A percentile compares a stretch with the other conserved stretches of the same genome.
Evolutionary conservation across 192 early-diverging fungal species (phyloP).

Genomic region (Fimicolochytrium jonesii): DNA sequence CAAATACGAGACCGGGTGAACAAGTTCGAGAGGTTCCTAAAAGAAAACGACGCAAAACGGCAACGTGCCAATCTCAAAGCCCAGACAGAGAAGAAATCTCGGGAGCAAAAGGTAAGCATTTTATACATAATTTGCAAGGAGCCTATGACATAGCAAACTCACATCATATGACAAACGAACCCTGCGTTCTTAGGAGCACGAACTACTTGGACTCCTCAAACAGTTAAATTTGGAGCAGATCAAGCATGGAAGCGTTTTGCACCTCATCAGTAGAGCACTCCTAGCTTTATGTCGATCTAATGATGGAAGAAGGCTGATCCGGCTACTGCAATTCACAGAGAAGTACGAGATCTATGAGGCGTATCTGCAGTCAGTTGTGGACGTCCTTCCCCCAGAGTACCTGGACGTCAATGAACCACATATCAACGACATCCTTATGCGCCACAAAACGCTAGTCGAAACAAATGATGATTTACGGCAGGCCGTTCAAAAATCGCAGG

Average conservation of each 20-base stretch:
- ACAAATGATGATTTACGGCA: slow-evolving; percentile 51
- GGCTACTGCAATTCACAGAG: no score
- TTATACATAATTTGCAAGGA: no score
- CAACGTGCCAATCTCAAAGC: slow-evolving; percentile 56
- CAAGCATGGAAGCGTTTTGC: slow-evolving; percentile 41
- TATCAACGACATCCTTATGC: slow-evolving; percentile 60
- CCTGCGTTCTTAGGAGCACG: slow-evolving; percentile 41
- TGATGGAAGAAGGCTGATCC: no score
- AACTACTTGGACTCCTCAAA: slow-evolving; percentile 34
- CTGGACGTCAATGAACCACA: slow-evolving; percentile 61
- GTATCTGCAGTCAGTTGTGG: slow-evolving; percentile 56
- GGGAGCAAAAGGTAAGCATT: slow-evolving; percentile 59
- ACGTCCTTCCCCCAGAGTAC: slow-evolving; percentile 54
- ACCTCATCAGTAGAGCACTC: slow-evolving; percentile 42
- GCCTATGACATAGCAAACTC: no score
- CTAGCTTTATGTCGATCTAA: no score
- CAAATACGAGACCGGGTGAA: slow-evolving; percentile 57
- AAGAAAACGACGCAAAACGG: slow-evolving; percentile 63
- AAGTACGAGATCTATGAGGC: slow-evolving; percentile 52
- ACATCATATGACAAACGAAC: no score
- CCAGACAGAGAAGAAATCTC: slow-evolving; percentile 48
- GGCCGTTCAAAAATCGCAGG: slow-evolving; percentile 38
- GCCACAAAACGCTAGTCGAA: slow-evolving; percentile 57
- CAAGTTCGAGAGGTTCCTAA: slow-evolving; percentile 65
- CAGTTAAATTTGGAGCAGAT: slow-evolving; percentile 39